Percentiles rank a stretch among this genome's conserved stretches.
These are phyloP conservation scores for Starmerella floricola DNA, from an alignment of 805 yeast genomes.

Conservation along the genomic window DNA sequence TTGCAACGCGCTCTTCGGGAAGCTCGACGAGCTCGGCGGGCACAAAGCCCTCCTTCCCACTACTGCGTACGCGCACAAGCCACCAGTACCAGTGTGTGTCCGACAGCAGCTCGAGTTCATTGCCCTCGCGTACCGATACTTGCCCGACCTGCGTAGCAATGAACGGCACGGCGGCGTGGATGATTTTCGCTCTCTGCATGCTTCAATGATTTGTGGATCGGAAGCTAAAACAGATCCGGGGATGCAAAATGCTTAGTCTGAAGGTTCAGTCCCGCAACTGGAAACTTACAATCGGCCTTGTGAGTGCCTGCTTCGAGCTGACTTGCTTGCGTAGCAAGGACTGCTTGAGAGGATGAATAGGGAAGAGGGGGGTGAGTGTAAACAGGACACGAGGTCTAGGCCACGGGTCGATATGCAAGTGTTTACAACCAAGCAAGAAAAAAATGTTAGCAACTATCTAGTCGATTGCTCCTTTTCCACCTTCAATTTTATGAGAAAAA, in stretches of 20 bases:
- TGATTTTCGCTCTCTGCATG: background rate
- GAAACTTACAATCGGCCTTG: no score
- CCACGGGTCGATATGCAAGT: background rate
- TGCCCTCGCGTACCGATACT: constrained; percentile 66
- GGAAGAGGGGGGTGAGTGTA: no score
- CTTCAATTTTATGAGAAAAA: no score
- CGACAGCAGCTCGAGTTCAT: constrained; percentile 61
- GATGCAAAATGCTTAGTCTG: no score
- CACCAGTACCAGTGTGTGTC: constrained; percentile 97
- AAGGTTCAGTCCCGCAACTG: no score
- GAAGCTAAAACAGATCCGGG: no score
- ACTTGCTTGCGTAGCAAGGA: no score
- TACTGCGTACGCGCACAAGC: constrained; percentile 53
- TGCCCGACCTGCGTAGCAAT: constrained; percentile 90
- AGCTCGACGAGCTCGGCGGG: constrained; percentile 95
- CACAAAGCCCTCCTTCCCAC: constrained; percentile 77
- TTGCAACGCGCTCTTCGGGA: constrained; percentile 77
- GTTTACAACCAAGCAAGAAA: background rate
- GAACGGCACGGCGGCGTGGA: constrained; percentile 56
- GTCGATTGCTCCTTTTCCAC: no score
- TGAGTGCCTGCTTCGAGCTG: no score
- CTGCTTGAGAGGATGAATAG: no score
- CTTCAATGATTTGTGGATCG: background rate
- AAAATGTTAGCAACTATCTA: no score
- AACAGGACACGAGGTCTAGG: background rate